phyloP scores from a whole-genome alignment of 495 filamentous ascomycete genomes.

The Aspergillus homomorphus region DNA sequence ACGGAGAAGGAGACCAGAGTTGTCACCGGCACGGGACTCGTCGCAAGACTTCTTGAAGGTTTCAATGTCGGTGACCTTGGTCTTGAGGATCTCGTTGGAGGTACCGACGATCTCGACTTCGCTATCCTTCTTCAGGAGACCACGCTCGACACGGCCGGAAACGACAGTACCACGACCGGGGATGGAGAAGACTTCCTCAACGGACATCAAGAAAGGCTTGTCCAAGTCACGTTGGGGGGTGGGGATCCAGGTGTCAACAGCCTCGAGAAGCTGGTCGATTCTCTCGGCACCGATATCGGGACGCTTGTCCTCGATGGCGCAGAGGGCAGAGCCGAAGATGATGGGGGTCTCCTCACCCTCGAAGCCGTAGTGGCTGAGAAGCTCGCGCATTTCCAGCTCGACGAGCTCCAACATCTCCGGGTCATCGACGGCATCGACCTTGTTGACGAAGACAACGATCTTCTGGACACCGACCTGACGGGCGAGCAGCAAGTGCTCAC shows the following conservation, averaged over 20 bases:
- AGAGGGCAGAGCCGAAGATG: slow-evolving; percentile 92
- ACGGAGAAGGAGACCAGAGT: slow-evolving; percentile 95
- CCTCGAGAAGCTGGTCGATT: slow-evolving; percentile 83
- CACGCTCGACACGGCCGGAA: slow-evolving; percentile 96
- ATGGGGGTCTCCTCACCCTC: slow-evolving; percentile 98
- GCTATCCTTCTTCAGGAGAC: slow-evolving; percentile 81
- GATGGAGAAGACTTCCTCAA: slow-evolving; percentile 99
- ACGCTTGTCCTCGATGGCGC: slow-evolving; percentile 82
- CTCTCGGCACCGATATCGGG: slow-evolving; percentile 82
- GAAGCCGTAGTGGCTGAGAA: slow-evolving; percentile 87
- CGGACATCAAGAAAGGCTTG: slow-evolving; percentile 97
- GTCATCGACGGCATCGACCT: slow-evolving; percentile 94
- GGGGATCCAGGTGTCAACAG: slow-evolving; percentile 95
- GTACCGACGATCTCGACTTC: slow-evolving; percentile 95
- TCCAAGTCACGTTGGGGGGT: slow-evolving; percentile 86
- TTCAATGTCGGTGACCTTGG: slow-evolving; percentile 98
- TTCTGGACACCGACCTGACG: slow-evolving; percentile 96
- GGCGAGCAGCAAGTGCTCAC: slow-evolving; percentile 96
- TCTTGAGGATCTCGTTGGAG: slow-evolving; percentile 72
- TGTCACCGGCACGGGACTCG: slow-evolving; percentile 90
- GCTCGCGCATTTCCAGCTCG: slow-evolving; percentile 99
- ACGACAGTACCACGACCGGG: slow-evolving; percentile 94
- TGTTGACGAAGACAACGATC: slow-evolving; percentile 99
- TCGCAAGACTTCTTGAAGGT: slow-evolving; percentile 99
- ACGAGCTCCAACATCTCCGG: slow-evolving; percentile 99